A percentile compares a stretch with the other conserved stretches of the same genome.
Evolutionary conservation across 2,329 filamentous ascomycete genomes (phyloP).

Genomic region (Aschersonia sp.): DNA sequence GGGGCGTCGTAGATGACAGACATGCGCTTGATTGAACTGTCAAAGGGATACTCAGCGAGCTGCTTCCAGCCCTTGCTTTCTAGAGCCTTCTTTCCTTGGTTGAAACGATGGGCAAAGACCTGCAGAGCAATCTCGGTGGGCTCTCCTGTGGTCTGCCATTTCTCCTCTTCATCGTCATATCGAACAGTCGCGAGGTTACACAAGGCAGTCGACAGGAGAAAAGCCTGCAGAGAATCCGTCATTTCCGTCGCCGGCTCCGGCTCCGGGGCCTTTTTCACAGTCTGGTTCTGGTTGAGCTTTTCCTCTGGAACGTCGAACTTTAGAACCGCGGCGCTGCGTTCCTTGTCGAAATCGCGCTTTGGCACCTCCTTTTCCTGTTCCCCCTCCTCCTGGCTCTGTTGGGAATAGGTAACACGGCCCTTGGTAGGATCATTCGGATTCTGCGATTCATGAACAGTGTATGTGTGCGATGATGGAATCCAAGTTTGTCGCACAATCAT

Average conservation of each 20-base stretch:
- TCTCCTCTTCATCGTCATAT: conserved; percentile 34
- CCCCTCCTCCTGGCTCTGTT: conserved; percentile 16
- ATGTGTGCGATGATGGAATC: conserved; percentile 41
- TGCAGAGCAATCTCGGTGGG: conserved; percentile 66
- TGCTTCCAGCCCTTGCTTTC: conserved; percentile 43
- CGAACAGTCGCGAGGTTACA: conserved; percentile 51
- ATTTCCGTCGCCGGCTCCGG: conserved; percentile 26
- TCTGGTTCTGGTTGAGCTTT: conserved; percentile 24
- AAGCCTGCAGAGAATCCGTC: conserved; percentile 33
- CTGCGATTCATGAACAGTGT: conserved; percentile 46
- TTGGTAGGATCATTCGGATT: conserved; percentile 46
- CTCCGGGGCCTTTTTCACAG: conserved; percentile 11
- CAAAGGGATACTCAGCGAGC: conserved; percentile 62
- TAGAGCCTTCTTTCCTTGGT: conserved; percentile 37
- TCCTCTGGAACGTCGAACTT: conserved; percentile 49
- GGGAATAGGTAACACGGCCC: conserved; percentile 35
- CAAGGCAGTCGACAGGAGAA: conserved; percentile 42
- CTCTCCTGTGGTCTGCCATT: conserved; percentile 55
- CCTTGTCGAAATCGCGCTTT: conserved; percentile 41
- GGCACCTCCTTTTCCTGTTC: conserved; percentile 20
- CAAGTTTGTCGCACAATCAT: conserved; percentile 57
- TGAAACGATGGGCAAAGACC: conserved; percentile 58
- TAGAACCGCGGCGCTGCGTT: conserved; percentile 43
- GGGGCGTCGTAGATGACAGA: conserved; percentile 53
- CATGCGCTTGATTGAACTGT: conserved; percentile 68